phyloP scores from a whole-genome alignment of 1,139 yeast genomes.

The Saccharomycopsis hybrid region DNA sequence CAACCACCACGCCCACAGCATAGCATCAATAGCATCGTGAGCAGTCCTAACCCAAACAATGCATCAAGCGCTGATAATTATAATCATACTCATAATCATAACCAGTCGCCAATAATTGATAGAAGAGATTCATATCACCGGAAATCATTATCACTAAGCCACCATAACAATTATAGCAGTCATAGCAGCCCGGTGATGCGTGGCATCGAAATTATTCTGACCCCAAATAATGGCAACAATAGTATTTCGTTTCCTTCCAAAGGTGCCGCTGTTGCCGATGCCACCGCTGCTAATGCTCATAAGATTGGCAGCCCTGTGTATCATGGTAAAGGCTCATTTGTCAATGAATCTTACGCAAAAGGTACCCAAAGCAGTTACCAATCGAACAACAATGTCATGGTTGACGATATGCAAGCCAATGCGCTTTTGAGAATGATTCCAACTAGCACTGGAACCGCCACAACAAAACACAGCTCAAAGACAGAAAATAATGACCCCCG shows the following conservation, averaged over 20 bases:
- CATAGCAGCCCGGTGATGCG: too few species aligned
- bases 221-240: neutral
- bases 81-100: slow-evolving; percentile 28
- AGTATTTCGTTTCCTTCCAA: slow-evolving; percentile 12
- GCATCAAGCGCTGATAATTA: slow-evolving; percentile 36
- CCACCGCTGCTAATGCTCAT: too few species aligned
- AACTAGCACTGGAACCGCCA: neutral
- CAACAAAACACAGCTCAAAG: too few species aligned
- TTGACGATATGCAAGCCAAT: slow-evolving; percentile 11
- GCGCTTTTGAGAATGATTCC: slow-evolving; percentile 7
- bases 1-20: neutral
- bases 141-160: slow-evolving; percentile 25
- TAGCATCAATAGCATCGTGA: neutral
- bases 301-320: neutral
- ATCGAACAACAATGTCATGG: slow-evolving; percentile 5
- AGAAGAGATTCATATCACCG: slow-evolving; percentile 24
- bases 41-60: neutral
- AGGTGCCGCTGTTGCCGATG: neutral
- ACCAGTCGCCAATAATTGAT: slow-evolving; percentile 31
- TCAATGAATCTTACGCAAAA: neutral
- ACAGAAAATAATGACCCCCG: too few species aligned
- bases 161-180: slow-evolving; percentile 29
- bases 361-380: slow-evolving; percentile 13
- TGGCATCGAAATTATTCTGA: neutral
- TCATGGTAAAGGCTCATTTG: neutral